Conservation (phyloP, 1,284 basidiomycete species). For the Ceratobasidium papillatum region DNA sequence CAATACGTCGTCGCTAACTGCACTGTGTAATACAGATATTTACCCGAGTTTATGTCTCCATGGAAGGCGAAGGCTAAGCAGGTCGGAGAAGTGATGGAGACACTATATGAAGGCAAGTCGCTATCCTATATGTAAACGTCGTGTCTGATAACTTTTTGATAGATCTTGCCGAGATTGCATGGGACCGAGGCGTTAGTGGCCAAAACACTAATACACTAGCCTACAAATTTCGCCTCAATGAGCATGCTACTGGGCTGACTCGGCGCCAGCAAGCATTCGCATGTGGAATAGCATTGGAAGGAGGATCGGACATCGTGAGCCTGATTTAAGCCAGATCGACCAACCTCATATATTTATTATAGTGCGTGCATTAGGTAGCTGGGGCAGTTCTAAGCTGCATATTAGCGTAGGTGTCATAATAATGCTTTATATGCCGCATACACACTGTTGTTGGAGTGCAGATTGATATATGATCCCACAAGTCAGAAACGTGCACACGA, state of each 20-base stretch:
- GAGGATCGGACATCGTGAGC: conserved; percentile 24
- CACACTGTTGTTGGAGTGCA: not conserved
- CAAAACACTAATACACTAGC: conserved; percentile 4
- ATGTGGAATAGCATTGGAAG: conserved; percentile 17
- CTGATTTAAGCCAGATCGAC: not conserved
- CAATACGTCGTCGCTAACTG: not conserved
- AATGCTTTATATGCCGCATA: conserved; percentile 5
- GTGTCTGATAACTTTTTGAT: not conserved
- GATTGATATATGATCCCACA: conserved; percentile 5
- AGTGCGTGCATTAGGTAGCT: conserved; percentile 1
- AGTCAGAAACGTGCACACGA: conserved; percentile 2
- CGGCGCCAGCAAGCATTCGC: conserved; percentile 19
- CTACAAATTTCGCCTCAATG: conserved; percentile 10
- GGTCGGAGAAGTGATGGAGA: conserved; percentile 13
- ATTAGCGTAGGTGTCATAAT: not conserved
- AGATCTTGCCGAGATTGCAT: conserved; percentile 32
- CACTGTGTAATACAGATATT: not conserved
- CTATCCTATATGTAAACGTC: not conserved
- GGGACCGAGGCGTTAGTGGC: conserved; percentile 7
- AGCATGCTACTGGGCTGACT: not conserved
- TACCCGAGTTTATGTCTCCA: conserved; percentile 7
- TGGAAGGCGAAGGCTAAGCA: conserved; percentile 10
- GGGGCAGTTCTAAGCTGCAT: conserved; percentile 11
- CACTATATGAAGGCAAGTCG: conserved; percentile 12
- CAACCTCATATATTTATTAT: not conserved